Evolutionary conservation across 2,329 filamentous ascomycete species (phyloP).

Genomic region (Penicillium decumbens): DNA sequence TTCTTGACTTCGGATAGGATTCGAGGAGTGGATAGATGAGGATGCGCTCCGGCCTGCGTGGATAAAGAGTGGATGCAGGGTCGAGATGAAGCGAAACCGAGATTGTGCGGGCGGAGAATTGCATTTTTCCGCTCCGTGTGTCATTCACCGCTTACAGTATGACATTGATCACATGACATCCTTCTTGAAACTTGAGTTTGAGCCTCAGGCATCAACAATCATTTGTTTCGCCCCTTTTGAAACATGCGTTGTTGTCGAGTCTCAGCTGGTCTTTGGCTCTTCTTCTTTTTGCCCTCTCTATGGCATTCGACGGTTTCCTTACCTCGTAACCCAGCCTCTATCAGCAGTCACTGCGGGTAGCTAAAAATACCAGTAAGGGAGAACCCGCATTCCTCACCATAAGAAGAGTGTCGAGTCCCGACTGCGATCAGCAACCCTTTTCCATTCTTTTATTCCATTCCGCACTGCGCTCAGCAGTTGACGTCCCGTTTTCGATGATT

Average conservation of each 20-base stretch:
- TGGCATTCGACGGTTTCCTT: not conserved
- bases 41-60: conserved; percentile 37
- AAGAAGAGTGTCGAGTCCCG: conserved; percentile 10
- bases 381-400: conserved; percentile 22
- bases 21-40: conserved; percentile 13
- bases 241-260: not conserved
- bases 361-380: conserved; percentile 22
- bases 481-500: conserved; percentile 16
- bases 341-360: conserved; percentile 16
- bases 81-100: conserved; percentile 1
- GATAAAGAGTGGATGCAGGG: conserved; percentile 9
- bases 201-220: conserved; percentile 4
- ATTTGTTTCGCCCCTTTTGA: conserved; percentile 1
- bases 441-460: conserved; percentile 15
- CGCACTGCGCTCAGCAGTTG: conserved; percentile 10
- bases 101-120: conserved; percentile 4
- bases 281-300: not conserved
- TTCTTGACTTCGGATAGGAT: conserved; percentile 13
- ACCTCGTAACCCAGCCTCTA: conserved; percentile 11
- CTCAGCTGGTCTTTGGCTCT: conserved; percentile 4
- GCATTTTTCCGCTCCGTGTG: conserved; percentile 6
- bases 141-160: not conserved
- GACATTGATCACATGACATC: not conserved
- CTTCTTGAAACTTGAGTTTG: not conserved
- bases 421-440: conserved; percentile 16